These are phyloP conservation scores for Corymbia calophylla DNA, from an alignment of 441 rosid genomes.

Conservation along the genomic window DNA sequence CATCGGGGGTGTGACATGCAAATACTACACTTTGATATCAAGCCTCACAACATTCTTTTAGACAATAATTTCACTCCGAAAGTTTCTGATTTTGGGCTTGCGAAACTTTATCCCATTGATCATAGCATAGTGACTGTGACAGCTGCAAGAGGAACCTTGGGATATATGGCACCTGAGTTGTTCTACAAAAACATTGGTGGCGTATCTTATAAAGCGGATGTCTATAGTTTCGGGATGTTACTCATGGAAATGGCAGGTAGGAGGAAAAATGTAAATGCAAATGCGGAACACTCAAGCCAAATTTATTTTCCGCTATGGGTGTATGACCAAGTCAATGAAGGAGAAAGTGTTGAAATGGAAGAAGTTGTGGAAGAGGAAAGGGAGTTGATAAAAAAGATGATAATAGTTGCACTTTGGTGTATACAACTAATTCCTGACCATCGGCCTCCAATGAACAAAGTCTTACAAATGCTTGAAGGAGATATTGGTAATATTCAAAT, in stretches of 20 bases:
- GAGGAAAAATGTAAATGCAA: not conserved
- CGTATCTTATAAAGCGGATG: not conserved
- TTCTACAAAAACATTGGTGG: not conserved
- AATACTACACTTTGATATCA: not conserved
- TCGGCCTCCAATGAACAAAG: not conserved
- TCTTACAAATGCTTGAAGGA: not conserved
- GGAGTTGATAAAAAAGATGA: not conserved
- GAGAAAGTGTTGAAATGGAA: not conserved
- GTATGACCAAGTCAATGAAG: not conserved
- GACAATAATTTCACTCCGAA: not conserved
- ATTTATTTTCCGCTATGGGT: not conserved
- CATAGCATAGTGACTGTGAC: not conserved
- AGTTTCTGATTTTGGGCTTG: not conserved
- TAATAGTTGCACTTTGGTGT: not conserved
- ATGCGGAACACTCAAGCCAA: not conserved
- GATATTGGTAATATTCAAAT: not conserved
- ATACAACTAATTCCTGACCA: not conserved
- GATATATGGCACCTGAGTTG: not conserved
- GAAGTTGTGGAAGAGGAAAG: not conserved
- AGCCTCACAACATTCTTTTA: not conserved
- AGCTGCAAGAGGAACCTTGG: not conserved
- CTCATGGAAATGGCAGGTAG: not conserved
- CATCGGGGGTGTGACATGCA: not conserved
- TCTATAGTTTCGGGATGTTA: not conserved
- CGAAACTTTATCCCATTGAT: not conserved